Conservation (phyloP, 1,284 basidiomycete genomes). For the Paramarasmius palmivorus region DNA sequence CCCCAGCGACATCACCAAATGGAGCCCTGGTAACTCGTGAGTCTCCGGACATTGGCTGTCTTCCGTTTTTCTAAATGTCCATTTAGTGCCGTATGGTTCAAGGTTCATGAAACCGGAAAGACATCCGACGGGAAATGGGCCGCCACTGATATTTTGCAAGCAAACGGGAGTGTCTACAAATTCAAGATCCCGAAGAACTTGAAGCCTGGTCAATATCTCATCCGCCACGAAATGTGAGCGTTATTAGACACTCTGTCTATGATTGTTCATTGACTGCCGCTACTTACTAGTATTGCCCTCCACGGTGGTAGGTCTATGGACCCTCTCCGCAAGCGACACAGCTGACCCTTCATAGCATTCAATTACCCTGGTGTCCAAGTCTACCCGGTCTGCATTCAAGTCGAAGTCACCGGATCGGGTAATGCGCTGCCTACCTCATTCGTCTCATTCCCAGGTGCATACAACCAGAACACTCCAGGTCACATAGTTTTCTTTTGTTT, state of each 20-base stretch:
- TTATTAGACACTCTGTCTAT: not conserved
- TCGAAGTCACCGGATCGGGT: slow-evolving; percentile 51
- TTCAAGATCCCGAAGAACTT: slow-evolving; percentile 46
- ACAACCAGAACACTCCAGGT: slow-evolving; percentile 45
- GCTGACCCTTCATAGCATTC: slow-evolving; percentile 22
- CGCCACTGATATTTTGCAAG: slow-evolving; percentile 34
- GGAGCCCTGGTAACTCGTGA: slow-evolving; percentile 19
- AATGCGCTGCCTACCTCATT: slow-evolving; percentile 46
- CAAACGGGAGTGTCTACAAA: slow-evolving; percentile 36
- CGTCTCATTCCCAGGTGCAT: slow-evolving; percentile 56
- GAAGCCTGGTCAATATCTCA: slow-evolving; percentile 47
- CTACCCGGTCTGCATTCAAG: slow-evolving; percentile 53
- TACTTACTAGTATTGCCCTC: slow-evolving; percentile 35
- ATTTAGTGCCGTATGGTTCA: slow-evolving; percentile 41
- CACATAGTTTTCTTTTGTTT: slow-evolving; percentile 12
- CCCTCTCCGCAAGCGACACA: not conserved
- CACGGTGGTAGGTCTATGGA: slow-evolving; percentile 30
- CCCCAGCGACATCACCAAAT: slow-evolving; percentile 22
- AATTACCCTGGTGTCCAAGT: slow-evolving; percentile 41
- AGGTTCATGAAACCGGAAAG: slow-evolving; percentile 41
- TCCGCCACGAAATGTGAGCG: slow-evolving; percentile 48
- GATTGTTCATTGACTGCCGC: not conserved
- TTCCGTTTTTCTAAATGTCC: no score
- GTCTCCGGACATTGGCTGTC: no score
- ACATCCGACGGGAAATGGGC: slow-evolving; percentile 39